These are phyloP conservation scores for Aegle marmelos DNA, from an alignment of 345 rosid species.

Conservation along the genomic window DNA sequence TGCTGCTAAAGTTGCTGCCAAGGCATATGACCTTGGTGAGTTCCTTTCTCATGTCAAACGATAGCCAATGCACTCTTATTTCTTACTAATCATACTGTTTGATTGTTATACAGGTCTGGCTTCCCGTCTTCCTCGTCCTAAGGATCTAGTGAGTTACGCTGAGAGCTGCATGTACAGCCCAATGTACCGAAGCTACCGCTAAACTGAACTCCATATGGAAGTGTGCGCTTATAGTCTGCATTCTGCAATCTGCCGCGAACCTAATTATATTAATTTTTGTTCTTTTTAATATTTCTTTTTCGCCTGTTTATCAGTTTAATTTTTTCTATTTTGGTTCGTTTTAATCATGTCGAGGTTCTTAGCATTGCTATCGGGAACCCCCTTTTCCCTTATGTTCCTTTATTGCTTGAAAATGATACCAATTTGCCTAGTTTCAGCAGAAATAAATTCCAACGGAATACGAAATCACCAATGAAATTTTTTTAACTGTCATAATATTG, in stretches of 20 bases:
- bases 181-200: constrained; percentile 74
- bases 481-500: too few relatives aligned
- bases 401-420: background rate
- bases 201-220: constrained; percentile 34
- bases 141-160: constrained; percentile 70
- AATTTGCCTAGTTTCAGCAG: background rate
- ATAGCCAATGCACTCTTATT: background rate
- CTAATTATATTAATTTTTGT: background rate
- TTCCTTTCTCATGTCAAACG: background rate
- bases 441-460: background rate
- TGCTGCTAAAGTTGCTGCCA: constrained; percentile 88
- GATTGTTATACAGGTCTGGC: constrained; percentile 60
- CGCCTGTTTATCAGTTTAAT: background rate
- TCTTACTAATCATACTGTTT: background rate
- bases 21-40: constrained; percentile 91
- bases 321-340: background rate
- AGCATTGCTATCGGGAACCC: background rate
- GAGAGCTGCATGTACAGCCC: constrained; percentile 99
- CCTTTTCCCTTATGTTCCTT: background rate
- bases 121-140: constrained; percentile 81
- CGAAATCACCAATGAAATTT: background rate
- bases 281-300: background rate
- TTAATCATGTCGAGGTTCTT: background rate
- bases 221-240: background rate
- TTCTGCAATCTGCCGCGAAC: background rate